Percentiles rank a stretch among this genome's conserved stretches.
phyloP scores from a whole-genome alignment of 225 moss, liverwort and hornwort genomes.

The Bryoerythrophyllum caledonicum region DNA sequence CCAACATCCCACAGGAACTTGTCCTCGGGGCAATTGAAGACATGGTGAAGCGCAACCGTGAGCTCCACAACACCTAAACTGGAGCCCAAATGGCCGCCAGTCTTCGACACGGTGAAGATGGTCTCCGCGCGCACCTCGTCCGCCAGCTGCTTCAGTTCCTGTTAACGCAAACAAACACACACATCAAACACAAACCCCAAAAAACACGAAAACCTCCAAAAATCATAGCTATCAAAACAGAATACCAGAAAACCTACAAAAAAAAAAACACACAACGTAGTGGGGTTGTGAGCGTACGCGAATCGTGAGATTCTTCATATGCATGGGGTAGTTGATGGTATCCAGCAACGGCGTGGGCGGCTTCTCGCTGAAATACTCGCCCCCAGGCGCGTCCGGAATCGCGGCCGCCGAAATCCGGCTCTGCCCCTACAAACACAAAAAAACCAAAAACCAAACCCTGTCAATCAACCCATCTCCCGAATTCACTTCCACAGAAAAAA shows the following conservation, averaged over 20 bases:
- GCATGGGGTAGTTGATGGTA: constrained; percentile 61
- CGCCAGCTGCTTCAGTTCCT: constrained; percentile 57
- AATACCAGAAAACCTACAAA: not conserved
- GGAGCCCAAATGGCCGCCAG: constrained; percentile 60
- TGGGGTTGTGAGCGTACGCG: constrained; percentile 27
- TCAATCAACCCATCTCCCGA: not conserved
- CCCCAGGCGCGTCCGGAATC: constrained; percentile 15
- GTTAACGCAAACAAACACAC: not conserved
- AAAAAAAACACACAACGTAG: no score
- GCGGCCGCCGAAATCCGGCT: constrained; percentile 20
- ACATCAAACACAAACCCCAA: not conserved
- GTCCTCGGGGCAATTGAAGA: constrained; percentile 61
- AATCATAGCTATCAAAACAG: not conserved
- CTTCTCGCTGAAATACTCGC: constrained; percentile 43
- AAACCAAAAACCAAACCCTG: not conserved
- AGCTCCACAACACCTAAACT: constrained; percentile 65
- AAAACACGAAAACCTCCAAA: not conserved
- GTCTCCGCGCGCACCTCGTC: constrained; percentile 60
- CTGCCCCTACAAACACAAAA: constrained; percentile 17
- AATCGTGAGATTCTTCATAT: constrained; percentile 64
- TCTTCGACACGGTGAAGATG: constrained; percentile 55
- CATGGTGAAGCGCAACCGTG: constrained; percentile 58
- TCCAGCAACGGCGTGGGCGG: constrained; percentile 60
- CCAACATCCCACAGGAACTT: constrained; percentile 67
- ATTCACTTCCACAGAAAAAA: not conserved